Base-by-base conservation (phyloP, 495 filamentous ascomycete species). In the Aspergillus haitiensis region DNA sequence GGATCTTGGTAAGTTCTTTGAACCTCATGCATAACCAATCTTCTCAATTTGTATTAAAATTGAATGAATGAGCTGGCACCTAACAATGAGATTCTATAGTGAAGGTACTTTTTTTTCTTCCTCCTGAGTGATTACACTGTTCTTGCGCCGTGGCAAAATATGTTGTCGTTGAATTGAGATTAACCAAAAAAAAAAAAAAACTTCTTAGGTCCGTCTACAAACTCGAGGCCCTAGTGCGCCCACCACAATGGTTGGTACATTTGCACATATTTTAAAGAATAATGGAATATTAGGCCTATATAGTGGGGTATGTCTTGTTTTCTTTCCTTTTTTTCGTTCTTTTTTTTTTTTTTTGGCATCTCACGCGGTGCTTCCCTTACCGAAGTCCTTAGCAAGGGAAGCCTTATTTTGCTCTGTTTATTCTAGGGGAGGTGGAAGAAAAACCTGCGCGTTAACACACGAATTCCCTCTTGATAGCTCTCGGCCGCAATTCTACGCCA, bases 401-500 rank as follows among this genome's bases (percentile, higher is more conserved):
- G 13, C 21, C 21, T 27, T 27, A 3, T 27, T 27, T 27, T 27
- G 21, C 21, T 27, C 21, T 27, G 21, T 27, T 27, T 27, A 27
- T 27, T 27, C 21, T 27, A 15, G 15, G 18, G 46, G 39, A 31
- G 18, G 21, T 36, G 31, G 35, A 18, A 15, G 34, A 49, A 47
- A 51, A 42, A 49, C 32, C 21, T 46, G 27, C 49, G 36, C 44
- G 56, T 52, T 64, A 10, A 60, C 42, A 46, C 12, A 18, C 18
- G 45, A 6, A 4, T 15, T 35, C 31, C 35, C 33, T 32, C 39
- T 60, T 15, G 67, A 59, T 67, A 90, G 88, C 84, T 98, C 49
- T 95, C 92, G 6, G 94, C 94, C 60, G 92, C 93, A 53, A 80
- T 97, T 49, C 68, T 98, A 49, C 93, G 94, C 57, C 94, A 98